phyloP scores from a whole-genome alignment of 495 filamentous ascomycete species.

The Penicillium nucicola region DNA sequence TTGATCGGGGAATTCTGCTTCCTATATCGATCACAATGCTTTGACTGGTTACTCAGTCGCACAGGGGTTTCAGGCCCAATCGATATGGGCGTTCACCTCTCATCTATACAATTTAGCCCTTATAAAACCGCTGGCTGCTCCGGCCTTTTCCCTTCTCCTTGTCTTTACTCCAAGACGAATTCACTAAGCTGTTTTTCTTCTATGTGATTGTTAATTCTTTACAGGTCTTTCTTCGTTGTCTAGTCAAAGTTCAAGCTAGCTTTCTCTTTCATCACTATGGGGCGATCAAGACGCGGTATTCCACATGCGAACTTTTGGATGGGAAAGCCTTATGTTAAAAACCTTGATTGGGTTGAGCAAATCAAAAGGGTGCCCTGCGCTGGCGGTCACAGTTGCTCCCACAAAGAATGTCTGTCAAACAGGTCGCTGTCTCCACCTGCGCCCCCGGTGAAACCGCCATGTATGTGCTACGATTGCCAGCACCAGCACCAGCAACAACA shows the following conservation, averaged over 20 bases:
- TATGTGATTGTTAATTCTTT: background rate
- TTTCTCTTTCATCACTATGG: background rate
- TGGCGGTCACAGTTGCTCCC: too few relatives aligned
- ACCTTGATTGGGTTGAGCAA: background rate
- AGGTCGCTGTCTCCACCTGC: too few relatives aligned
- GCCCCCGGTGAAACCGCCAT: too few relatives aligned
- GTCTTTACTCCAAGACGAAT: slow-evolving; percentile 3
- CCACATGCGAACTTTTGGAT: too few relatives aligned
- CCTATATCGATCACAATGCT: background rate
- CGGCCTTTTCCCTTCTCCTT: slow-evolving; percentile 1
- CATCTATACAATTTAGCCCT: background rate
- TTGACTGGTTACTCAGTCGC: background rate
- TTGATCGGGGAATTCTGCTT: background rate
- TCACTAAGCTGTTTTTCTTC: background rate
- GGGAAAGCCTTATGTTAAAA: background rate
- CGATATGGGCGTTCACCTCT: background rate
- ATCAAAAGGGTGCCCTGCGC: background rate
- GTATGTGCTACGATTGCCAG: too few relatives aligned
- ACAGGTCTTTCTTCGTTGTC: background rate
- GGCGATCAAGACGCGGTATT: background rate
- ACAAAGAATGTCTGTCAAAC: too few relatives aligned
- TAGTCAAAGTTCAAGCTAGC: background rate
- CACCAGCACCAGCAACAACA: too few relatives aligned
- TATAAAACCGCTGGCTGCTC: background rate
- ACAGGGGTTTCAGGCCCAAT: background rate